Conservation (phyloP, 1,139 yeast genomes). For the Blastobotrys illinoisensis region DNA sequence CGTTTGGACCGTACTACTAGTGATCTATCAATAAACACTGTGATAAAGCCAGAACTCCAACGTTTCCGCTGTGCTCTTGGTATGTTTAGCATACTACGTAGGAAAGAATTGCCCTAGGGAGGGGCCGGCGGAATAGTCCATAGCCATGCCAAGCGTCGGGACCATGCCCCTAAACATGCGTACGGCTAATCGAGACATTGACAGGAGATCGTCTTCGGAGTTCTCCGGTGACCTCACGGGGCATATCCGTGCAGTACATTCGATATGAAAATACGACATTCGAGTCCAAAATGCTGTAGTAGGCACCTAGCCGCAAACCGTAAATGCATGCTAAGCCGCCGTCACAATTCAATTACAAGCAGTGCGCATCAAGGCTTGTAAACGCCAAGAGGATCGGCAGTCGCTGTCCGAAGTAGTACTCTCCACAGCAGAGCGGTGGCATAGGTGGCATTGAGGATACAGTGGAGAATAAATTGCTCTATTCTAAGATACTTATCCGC, state of each 20-base stretch:
- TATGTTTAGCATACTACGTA: background rate
- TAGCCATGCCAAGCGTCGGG: background rate
- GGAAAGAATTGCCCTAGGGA: background rate
- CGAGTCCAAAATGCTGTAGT: no score
- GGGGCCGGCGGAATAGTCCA: no score
- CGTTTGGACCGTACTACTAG: no score
- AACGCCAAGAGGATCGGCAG: background rate
- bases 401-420: background rate
- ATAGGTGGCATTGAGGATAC: background rate
- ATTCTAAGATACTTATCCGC: no score
- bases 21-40: no score
- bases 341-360: no score
- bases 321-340: background rate
- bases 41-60: no score
- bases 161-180: background rate
- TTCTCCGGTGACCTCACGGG: background rate
- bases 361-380: background rate
- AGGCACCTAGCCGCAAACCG: background rate
- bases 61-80: no score
- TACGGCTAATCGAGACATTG: background rate
- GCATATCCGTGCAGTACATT: no score
- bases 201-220: background rate
- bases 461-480: background rate
- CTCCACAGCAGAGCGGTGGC: background rate
- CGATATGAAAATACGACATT: background rate